These are phyloP conservation scores for Digitaria exilis DNA, from an alignment of 202 grass and related monocot species.

Conservation along the genomic window DNA sequence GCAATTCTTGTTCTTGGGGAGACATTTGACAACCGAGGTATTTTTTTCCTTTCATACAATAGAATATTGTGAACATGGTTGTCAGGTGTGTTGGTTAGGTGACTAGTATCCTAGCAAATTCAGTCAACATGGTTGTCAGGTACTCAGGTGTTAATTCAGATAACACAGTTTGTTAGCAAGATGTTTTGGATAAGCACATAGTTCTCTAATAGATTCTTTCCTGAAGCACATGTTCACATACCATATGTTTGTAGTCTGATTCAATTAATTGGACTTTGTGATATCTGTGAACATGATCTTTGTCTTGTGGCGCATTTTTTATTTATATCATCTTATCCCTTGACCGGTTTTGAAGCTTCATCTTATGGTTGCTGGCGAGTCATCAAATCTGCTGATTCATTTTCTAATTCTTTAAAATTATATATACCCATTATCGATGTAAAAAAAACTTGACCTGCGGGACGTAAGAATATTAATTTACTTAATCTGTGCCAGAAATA, in stretches of 20 bases:
- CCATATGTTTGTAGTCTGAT: neutral
- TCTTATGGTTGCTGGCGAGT: slow-evolving; percentile 1
- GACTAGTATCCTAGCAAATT: neutral
- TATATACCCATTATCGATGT: slow-evolving; percentile 19
- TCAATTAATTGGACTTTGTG: neutral
- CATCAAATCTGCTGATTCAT: slow-evolving; percentile 8
- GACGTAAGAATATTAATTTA: slow-evolving; percentile 39
- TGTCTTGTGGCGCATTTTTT: neutral
- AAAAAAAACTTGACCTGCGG: no score
- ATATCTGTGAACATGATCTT: slow-evolving; percentile 12
- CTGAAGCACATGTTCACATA: slow-evolving; percentile 10
- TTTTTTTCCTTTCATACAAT: slow-evolving; percentile 41
- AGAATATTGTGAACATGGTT: neutral
- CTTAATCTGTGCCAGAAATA: slow-evolving; percentile 70
- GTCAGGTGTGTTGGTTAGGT: no score
- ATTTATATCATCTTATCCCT: neutral
- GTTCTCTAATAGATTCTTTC: slow-evolving; percentile 19
- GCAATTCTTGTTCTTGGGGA: slow-evolving; percentile 89
- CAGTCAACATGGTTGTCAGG: slow-evolving; percentile 6
- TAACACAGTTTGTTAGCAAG: slow-evolving; percentile 16
- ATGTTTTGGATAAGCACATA: neutral
- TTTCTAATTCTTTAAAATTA: neutral
- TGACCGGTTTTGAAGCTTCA: slow-evolving; percentile 5
- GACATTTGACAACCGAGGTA: slow-evolving; percentile 96
- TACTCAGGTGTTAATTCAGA: neutral